Percentiles rank a stretch among this genome's conserved stretches.
These are phyloP conservation scores for Gentiana straminea DNA, from an alignment of 257 asterid species.

Conservation along the genomic window DNA sequence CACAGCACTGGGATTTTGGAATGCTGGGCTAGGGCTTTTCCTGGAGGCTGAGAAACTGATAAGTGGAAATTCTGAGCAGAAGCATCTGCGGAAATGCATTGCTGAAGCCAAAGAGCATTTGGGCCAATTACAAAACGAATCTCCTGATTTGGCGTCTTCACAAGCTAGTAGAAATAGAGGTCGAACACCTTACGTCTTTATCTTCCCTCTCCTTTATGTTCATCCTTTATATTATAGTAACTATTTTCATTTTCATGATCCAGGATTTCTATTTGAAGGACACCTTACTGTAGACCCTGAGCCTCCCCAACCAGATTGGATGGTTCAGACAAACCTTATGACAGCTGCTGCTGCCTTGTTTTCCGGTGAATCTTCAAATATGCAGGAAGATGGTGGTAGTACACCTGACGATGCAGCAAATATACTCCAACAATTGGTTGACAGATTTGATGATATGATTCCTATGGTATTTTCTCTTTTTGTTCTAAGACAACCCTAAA, in stretches of 20 bases:
- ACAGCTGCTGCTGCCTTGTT: conserved; percentile 63
- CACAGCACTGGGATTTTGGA: conserved; percentile 93
- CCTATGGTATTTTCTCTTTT: conserved; percentile 50
- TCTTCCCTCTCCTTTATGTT: conserved; percentile 2
- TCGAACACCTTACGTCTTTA: conserved; percentile 5
- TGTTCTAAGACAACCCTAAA: neutral
- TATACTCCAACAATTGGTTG: conserved; percentile 41
- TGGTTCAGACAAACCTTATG: conserved; percentile 54
- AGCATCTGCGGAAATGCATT: conserved; percentile 58
- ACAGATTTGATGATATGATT: conserved; percentile 51
- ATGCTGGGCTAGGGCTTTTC: conserved; percentile 69
- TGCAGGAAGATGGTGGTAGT: conserved; percentile 19
- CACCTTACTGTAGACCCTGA: conserved; percentile 92
- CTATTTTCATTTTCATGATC: conserved; percentile 7
- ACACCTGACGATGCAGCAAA: conserved; percentile 30
- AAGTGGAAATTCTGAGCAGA: conserved; percentile 40
- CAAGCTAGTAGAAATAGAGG: conserved; percentile 49
- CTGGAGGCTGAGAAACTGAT: conserved; percentile 52
- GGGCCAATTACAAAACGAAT: conserved; percentile 34
- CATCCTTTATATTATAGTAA: neutral
- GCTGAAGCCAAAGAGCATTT: conserved; percentile 59
- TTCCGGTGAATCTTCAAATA: conserved; percentile 58
- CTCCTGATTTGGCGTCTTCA: conserved; percentile 30
- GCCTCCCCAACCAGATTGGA: conserved; percentile 92
- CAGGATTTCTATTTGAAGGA: conserved; percentile 96